Percentiles rank a stretch among this genome's conserved stretches.
phyloP scores from a whole-genome alignment of 1,139 yeast species.

The Geotrichum bryndzae region DNA sequence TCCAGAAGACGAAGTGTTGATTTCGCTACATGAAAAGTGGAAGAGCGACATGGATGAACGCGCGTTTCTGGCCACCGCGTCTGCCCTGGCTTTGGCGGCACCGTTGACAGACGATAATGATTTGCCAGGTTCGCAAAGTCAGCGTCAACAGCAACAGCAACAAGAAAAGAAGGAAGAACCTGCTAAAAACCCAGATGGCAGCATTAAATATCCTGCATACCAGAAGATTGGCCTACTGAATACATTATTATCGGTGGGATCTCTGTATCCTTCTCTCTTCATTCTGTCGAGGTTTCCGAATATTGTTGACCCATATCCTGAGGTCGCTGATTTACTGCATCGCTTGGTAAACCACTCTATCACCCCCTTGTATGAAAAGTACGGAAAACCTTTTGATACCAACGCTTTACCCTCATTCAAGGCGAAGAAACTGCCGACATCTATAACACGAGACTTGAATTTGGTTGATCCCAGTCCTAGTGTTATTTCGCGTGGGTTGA shows the following conservation, averaged over 20 bases:
- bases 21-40: constrained; percentile 42
- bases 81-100: constrained; percentile 83
- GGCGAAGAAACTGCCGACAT: constrained; percentile 20
- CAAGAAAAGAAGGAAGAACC: constrained; percentile 15
- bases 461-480: constrained; percentile 16
- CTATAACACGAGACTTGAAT: constrained; percentile 19
- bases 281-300: constrained; percentile 60
- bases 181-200: constrained; percentile 20
- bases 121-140: constrained; percentile 18
- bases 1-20: constrained; percentile 43
- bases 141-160: constrained; percentile 3
- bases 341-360: constrained; percentile 49
- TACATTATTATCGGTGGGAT: constrained; percentile 54
- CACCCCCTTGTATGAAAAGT: constrained; percentile 43
- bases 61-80: constrained; percentile 60
- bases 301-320: constrained; percentile 51
- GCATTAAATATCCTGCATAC: constrained; percentile 22
- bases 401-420: constrained; percentile 11
- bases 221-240: constrained; percentile 45
- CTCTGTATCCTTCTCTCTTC: constrained; percentile 57
- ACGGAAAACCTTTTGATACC: constrained; percentile 9
- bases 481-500: constrained; percentile 8
- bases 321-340: constrained; percentile 45
- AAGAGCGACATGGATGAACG: constrained; percentile 53
- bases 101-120: constrained; percentile 64